Evolutionary conservation across 257 asterid species (phyloP).

Genomic region (Verbascum thapsus): DNA sequence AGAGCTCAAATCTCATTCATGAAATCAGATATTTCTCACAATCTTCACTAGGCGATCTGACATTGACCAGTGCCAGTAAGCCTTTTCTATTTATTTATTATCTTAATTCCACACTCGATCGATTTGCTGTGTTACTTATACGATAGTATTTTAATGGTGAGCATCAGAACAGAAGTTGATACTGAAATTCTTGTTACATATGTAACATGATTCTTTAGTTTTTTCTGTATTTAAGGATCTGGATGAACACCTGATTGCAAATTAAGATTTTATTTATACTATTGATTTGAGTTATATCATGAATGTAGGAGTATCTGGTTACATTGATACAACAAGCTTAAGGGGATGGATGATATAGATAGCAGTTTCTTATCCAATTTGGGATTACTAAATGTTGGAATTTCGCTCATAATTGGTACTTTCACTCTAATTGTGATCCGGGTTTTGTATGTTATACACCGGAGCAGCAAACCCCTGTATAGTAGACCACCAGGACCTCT

Average conservation of each 20-base stretch:
- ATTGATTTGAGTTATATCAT: not conserved
- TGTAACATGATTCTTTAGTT: too few species aligned
- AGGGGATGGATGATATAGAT: slow-evolving; percentile 39
- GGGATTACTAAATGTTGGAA: slow-evolving; percentile 26
- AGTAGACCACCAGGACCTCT: slow-evolving; percentile 43
- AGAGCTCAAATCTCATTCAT: too few species aligned
- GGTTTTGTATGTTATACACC: slow-evolving; percentile 46
- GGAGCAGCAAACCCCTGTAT: slow-evolving; percentile 43
- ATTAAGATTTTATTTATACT: slow-evolving; percentile 8
- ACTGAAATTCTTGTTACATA: not conserved
- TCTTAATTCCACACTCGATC: too few species aligned
- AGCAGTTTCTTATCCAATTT: slow-evolving; percentile 25
- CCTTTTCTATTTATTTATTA: too few species aligned
- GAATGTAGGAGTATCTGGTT: slow-evolving; percentile 23
- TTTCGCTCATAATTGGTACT: slow-evolving; percentile 41
- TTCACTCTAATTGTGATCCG: slow-evolving; percentile 47
- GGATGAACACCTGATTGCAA: not conserved
- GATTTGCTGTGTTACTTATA: not conserved
- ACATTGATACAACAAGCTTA: slow-evolving; percentile 6
- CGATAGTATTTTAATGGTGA: not conserved
- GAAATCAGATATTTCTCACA: slow-evolving; percentile 5
- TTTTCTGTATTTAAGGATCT: not conserved
- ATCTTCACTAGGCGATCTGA: not conserved
- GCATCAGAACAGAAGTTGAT: not conserved
- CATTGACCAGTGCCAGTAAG: slow-evolving; percentile 2